A percentile compares a stretch with the other conserved stretches of the same genome.
phyloP scores from a whole-genome alignment of 768 basidiomycete genomes.

The Lanmaoa pseudosensibilis region DNA sequence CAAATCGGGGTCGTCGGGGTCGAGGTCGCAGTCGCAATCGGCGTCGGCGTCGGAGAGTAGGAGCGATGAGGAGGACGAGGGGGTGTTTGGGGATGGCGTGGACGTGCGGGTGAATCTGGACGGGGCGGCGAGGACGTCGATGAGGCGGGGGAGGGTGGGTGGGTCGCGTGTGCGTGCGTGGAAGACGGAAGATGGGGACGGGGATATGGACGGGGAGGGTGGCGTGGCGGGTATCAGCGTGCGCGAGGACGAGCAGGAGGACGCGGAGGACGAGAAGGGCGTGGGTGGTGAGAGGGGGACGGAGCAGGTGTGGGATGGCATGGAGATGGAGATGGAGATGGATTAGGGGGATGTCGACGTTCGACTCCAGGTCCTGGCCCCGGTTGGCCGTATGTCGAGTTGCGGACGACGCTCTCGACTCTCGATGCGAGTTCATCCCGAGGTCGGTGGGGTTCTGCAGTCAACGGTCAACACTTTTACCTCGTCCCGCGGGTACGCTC shows the following conservation, averaged over 20 bases:
- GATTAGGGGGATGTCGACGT: conserved; percentile 2
- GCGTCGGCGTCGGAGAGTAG: conserved; percentile 36
- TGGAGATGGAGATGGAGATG: conserved; percentile 55
- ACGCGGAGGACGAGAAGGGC: neutral
- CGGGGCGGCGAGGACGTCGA: neutral
- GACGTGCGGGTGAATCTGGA: neutral
- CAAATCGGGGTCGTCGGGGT: conserved; percentile 38
- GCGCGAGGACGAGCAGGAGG: conserved; percentile 6
- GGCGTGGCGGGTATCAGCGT: neutral
- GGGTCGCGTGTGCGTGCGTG: neutral
- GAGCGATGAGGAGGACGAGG: conserved; percentile 36
- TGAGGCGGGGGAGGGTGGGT: neutral
- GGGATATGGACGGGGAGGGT: neutral
- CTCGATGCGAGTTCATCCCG: neutral
- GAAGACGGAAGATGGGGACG: conserved; percentile 5
- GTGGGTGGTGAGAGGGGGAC: conserved; percentile 1
- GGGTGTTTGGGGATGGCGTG: neutral
- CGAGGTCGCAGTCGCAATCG: conserved; percentile 34
- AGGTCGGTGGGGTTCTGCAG: neutral
- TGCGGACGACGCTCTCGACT: too few relatives aligned
- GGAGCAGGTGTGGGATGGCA: conserved; percentile 39
- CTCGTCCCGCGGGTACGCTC: neutral
- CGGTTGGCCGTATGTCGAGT: too few relatives aligned
- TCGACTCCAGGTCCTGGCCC: too few relatives aligned
- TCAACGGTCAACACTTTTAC: neutral